Evolutionary conservation across 257 asterid genomes (phyloP).

Genomic region (Primulina tabacum): DNA sequence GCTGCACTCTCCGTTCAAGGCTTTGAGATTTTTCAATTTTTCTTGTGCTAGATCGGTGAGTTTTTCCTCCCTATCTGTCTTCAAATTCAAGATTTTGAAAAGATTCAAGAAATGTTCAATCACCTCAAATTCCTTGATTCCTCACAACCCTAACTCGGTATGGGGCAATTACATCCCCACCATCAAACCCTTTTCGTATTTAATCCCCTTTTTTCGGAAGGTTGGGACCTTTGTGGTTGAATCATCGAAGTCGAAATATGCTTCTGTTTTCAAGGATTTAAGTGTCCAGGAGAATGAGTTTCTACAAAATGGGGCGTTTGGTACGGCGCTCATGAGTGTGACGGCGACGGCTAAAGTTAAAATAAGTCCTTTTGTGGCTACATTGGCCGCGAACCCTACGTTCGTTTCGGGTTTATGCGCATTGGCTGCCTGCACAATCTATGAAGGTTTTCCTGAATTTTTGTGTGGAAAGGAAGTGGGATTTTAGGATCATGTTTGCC

Average conservation of each 20-base stretch:
- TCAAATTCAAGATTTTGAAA: slow-evolving; percentile 27
- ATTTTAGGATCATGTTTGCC: slow-evolving; percentile 63
- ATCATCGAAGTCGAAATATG: slow-evolving; percentile 39
- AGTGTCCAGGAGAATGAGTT: slow-evolving; percentile 24
- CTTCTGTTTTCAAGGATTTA: slow-evolving; percentile 28
- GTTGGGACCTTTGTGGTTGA: slow-evolving; percentile 36
- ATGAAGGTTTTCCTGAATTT: slow-evolving; percentile 73
- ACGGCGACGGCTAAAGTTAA: slow-evolving; percentile 78
- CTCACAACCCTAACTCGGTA: slow-evolving; percentile 35
- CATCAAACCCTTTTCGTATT: slow-evolving; percentile 45
- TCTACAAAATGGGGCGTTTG: slow-evolving; percentile 60
- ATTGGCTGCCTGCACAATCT: slow-evolving; percentile 64
- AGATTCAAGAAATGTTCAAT: slow-evolving; percentile 21
- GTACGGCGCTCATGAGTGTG: slow-evolving; percentile 65
- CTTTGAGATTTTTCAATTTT: slow-evolving; percentile 26
- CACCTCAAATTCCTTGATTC: slow-evolving; percentile 26
- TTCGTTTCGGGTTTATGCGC: slow-evolving; percentile 76
- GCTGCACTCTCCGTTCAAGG: slow-evolving; percentile 31
- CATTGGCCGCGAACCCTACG: slow-evolving; percentile 77
- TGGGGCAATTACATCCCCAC: slow-evolving; percentile 35
- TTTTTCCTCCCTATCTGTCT: slow-evolving; percentile 25
- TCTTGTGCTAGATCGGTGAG: slow-evolving; percentile 17
- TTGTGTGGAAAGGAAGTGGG: slow-evolving; percentile 83
- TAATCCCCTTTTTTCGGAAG: slow-evolving; percentile 51
- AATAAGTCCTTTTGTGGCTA: slow-evolving; percentile 74